These are phyloP conservation scores for Leccinum proliferum DNA, from an alignment of 1,284 basidiomycete species.

Conservation along the genomic window DNA sequence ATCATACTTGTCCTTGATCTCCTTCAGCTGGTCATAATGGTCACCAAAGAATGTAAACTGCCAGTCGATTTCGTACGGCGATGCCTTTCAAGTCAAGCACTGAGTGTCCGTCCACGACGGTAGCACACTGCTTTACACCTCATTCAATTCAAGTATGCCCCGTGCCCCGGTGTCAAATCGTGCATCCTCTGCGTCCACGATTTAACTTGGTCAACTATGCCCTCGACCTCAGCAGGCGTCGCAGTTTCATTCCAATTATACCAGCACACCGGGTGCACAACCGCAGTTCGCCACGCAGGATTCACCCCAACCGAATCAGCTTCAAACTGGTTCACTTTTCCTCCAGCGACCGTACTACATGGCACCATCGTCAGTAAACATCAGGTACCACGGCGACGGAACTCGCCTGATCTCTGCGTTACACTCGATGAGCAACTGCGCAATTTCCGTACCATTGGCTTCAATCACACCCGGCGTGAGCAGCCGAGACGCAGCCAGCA, in stretches of 20 bases:
- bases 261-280: constrained; percentile 24
- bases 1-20: constrained; percentile 42
- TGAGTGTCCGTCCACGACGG: background rate
- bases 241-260: constrained; percentile 31
- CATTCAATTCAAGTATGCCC: constrained; percentile 32
- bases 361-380: background rate
- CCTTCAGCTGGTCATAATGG: constrained; percentile 34
- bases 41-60: background rate
- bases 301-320: constrained; percentile 36
- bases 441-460: background rate
- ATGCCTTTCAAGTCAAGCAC: constrained; percentile 27
- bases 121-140: constrained; percentile 5
- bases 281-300: constrained; percentile 38
- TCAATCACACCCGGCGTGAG: background rate
- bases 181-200: constrained; percentile 21
- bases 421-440: background rate
- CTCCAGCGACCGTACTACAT: constrained; percentile 33
- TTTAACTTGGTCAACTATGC: constrained; percentile 22
- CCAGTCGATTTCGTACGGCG: constrained; percentile 34
- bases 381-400: background rate
- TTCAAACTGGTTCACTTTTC: constrained; percentile 32
- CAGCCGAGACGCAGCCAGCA: constrained; percentile 33
- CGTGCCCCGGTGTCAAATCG: constrained; percentile 28
- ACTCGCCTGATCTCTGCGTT: background rate
- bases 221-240: constrained; percentile 22